These are phyloP conservation scores for Pestalotiopsis sp. DNA, from an alignment of 2,329 filamentous ascomycete species.

Conservation along the genomic window DNA sequence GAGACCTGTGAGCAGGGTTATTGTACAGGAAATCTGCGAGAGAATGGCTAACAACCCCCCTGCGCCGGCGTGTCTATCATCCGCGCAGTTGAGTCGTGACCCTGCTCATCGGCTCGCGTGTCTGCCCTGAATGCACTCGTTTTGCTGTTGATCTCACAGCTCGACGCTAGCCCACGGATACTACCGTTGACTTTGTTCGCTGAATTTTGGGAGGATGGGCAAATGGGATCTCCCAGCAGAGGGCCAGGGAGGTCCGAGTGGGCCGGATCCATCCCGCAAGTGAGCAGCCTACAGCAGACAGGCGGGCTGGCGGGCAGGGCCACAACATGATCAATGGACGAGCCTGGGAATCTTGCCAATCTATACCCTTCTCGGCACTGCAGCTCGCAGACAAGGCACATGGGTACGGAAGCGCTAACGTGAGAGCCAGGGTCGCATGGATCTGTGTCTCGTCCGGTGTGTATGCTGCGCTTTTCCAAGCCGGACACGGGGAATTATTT, in stretches of 20 bases:
- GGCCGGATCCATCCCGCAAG: constrained; percentile 11
- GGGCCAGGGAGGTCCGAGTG: not conserved
- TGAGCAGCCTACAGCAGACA: not conserved
- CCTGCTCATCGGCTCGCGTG: not conserved
- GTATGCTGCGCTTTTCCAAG: not conserved
- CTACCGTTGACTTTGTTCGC: not conserved
- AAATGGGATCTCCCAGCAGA: not conserved
- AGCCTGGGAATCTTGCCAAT: constrained; percentile 8
- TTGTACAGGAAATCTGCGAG: constrained; percentile 4
- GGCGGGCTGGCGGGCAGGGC: not conserved
- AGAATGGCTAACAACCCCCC: not conserved
- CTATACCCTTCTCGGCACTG: constrained; percentile 2
- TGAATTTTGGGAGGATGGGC: not conserved
- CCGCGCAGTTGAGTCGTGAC: not conserved
- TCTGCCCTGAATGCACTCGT: not conserved
- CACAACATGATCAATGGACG: not conserved
- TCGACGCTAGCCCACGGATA: not conserved
- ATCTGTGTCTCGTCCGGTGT: not conserved
- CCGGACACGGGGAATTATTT: constrained; percentile 1
- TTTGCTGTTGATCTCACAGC: not conserved
- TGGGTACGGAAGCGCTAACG: constrained; percentile 3
- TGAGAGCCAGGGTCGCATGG: constrained; percentile 2
- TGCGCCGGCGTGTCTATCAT: not conserved
- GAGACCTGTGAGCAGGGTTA: not conserved
- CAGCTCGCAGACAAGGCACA: constrained; percentile 3